Percentiles rank a stretch among this genome's conserved stretches.
These are phyloP conservation scores for Mucor velutinosus DNA, from an alignment of 371 early-diverging fungal species.

Conservation along the genomic window DNA sequence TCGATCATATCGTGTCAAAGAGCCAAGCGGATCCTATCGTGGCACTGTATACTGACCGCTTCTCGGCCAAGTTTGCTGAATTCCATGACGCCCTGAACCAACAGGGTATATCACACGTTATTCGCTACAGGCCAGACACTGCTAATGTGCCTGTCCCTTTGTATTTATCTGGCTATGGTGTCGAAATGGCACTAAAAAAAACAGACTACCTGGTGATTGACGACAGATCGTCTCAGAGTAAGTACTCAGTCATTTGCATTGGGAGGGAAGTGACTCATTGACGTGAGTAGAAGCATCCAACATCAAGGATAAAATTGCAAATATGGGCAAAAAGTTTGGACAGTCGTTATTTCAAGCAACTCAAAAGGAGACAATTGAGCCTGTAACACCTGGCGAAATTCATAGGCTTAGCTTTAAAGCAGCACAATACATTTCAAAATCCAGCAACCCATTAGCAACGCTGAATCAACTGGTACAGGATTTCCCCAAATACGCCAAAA, in stretches of 20 bases:
- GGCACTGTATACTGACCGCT: constrained; percentile 57
- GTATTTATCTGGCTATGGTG: constrained; percentile 86
- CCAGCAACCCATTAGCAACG: constrained; percentile 61
- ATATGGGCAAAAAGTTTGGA: constrained; percentile 34
- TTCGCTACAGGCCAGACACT: constrained; percentile 56
- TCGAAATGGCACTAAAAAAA: constrained; percentile 89
- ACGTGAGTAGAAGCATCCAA: not conserved
- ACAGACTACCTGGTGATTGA: constrained; percentile 95
- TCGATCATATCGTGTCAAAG: constrained; percentile 28
- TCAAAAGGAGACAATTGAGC: constrained; percentile 58
- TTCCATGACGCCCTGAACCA: constrained; percentile 44
- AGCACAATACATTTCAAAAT: constrained; percentile 64
- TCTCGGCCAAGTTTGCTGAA: constrained; percentile 41
- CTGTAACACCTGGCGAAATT: constrained; percentile 62
- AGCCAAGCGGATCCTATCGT: constrained; percentile 15
- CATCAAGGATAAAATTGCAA: constrained; percentile 30
- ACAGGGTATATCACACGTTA: constrained; percentile 41
- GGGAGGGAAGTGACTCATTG: not conserved
- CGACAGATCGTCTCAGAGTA: constrained; percentile 68
- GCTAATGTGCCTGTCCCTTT: constrained; percentile 31
- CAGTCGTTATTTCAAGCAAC: constrained; percentile 34
- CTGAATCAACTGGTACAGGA: constrained; percentile 73
- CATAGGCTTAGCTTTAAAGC: constrained; percentile 69
- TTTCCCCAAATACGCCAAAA: constrained; percentile 84
- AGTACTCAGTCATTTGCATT: not conserved